Conservation (phyloP, 2,329 filamentous ascomycete species). For the Pseudogymnoascus sp. region DNA sequence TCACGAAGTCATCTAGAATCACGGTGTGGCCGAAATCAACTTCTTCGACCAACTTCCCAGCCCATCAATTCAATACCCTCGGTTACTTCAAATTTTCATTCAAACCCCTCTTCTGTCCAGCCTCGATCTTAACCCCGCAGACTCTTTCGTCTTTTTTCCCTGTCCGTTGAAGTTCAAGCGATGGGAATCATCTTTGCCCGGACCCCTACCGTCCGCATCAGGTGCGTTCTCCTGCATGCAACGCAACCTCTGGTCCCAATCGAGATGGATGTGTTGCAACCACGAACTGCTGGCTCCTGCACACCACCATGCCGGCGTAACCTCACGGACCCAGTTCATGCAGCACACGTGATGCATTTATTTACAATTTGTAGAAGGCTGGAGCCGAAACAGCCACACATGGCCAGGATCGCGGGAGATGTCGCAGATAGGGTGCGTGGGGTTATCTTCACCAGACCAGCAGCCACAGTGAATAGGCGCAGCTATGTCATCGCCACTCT, state of each 20-base stretch:
- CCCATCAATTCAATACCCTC: not conserved
- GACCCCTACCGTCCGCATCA: not conserved
- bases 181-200: not conserved
- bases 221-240: not conserved
- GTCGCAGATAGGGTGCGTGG: not conserved
- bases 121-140: not conserved
- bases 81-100: not conserved
- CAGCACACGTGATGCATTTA: not conserved
- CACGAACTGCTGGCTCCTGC: slow-evolving; percentile 1
- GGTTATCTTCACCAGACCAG: not conserved
- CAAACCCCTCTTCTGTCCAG: not conserved
- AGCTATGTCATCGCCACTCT: slow-evolving; percentile 3
- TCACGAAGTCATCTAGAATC: not conserved
- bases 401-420: not conserved
- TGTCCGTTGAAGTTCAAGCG: not conserved
- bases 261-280: not conserved
- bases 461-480: not conserved
- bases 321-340: not conserved
- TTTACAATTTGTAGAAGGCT: not conserved
- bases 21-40: not conserved
- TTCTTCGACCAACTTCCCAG: not conserved
- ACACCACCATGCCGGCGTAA: not conserved
- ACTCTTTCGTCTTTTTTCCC: not conserved
- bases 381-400: not conserved
- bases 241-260: not conserved